These are phyloP conservation scores for Pyrenophora graminea DNA, from an alignment of 2,329 filamentous ascomycete genomes.

Conservation along the genomic window DNA sequence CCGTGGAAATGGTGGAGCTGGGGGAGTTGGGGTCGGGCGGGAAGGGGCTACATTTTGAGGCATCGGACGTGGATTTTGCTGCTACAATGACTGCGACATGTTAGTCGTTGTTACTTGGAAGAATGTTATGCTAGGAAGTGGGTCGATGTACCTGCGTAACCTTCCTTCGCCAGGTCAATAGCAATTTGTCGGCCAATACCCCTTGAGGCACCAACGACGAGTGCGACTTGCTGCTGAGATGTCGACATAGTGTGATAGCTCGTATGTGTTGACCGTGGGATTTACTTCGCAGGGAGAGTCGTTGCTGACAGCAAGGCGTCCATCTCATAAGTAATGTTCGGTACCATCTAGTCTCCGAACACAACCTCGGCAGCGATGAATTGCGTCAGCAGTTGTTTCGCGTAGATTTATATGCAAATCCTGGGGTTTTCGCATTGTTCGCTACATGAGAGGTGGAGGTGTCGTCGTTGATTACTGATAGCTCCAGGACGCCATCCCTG, in stretches of 20 bases:
- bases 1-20: conserved; percentile 78
- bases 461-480: conserved; percentile 29
- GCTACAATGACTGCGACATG: conserved; percentile 68
- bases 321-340: not conserved
- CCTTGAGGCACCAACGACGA: conserved; percentile 75
- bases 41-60: conserved; percentile 61
- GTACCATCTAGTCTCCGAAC: conserved; percentile 2
- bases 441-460: conserved; percentile 1
- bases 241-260: conserved; percentile 10
- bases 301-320: not conserved
- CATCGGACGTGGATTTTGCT: conserved; percentile 73
- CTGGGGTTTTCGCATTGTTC: conserved; percentile 7
- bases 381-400: too few relatives aligned
- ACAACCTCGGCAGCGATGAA: not conserved
- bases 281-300: not conserved
- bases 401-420: not conserved
- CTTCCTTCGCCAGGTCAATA: conserved; percentile 72
- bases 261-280: not conserved
- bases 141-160: conserved; percentile 64
- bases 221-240: conserved; percentile 59
- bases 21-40: conserved; percentile 77
- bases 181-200: conserved; percentile 83
- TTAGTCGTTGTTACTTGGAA: conserved; percentile 6
- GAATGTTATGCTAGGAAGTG: not conserved
- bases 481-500: not conserved